Conservation (phyloP, 1,139 yeast genomes). For the Scheffersomyces lignicola region DNA sequence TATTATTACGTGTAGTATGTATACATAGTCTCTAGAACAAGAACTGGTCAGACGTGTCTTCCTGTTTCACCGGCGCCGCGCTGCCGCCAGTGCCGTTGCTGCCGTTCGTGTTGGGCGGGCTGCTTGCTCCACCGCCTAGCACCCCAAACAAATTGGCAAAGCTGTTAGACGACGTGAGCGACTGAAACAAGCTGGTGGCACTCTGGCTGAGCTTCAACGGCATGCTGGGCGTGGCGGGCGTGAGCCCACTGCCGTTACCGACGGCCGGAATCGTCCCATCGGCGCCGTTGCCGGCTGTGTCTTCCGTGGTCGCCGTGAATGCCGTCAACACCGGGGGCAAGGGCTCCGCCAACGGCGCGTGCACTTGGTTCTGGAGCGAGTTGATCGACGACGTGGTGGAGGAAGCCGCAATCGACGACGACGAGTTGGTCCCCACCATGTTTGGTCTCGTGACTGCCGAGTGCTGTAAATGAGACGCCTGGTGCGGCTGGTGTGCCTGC, state of each 20-base stretch:
- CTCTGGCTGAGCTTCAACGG: background rate
- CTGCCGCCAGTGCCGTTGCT: background rate
- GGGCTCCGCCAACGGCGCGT: background rate
- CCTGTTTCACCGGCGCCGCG: no score
- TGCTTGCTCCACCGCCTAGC: background rate
- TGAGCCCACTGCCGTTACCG: background rate
- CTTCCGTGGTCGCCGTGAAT: background rate
- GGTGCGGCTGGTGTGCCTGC: background rate
- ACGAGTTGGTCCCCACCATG: background rate
- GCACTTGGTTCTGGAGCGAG: background rate
- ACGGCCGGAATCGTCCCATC: constrained; percentile 1
- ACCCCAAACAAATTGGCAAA: background rate
- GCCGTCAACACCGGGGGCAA: background rate
- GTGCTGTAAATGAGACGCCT: background rate
- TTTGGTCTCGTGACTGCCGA: background rate
- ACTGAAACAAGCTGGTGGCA: background rate
- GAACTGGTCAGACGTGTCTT: no score
- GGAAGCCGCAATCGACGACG: constrained; percentile 1
- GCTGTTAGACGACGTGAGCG: background rate
- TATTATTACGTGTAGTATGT: no score
- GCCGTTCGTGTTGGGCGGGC: background rate
- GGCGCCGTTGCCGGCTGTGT: constrained; percentile 3
- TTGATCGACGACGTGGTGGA: background rate
- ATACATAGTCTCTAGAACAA: no score
- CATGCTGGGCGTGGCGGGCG: background rate